These are phyloP conservation scores for Phytomonas serpens DNA, from an alignment of 208 protist species.

Conservation along the genomic window DNA sequence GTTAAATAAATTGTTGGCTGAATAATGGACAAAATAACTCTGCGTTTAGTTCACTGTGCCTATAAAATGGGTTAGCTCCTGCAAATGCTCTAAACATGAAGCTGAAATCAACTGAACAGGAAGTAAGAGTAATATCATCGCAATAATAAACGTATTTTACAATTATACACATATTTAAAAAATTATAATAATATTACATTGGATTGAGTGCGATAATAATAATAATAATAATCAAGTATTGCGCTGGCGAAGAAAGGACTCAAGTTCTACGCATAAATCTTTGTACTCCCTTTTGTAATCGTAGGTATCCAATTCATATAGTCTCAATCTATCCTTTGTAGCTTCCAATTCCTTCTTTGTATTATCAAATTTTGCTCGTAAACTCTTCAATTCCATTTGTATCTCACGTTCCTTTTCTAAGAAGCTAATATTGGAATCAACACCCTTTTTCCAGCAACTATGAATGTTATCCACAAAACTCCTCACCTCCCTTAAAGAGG, in stretches of 20 bases:
- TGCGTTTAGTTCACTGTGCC: neutral
- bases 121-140: conserved; percentile 10
- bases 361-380: conserved; percentile 35
- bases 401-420: conserved; percentile 43
- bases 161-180: conserved; percentile 12
- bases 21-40: conserved; percentile 4
- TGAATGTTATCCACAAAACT: conserved; percentile 77
- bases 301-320: conserved; percentile 56
- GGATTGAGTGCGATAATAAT: conserved; percentile 2
- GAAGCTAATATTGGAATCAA: conserved; percentile 46
- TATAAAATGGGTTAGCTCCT: conserved; percentile 1
- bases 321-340: conserved; percentile 53
- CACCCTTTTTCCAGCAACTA: conserved; percentile 66
- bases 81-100: neutral
- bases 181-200: conserved; percentile 19
- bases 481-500: conserved; percentile 67
- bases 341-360: conserved; percentile 29
- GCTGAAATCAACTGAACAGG: conserved; percentile 2
- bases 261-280: conserved; percentile 54
- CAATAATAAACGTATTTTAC: conserved; percentile 4
- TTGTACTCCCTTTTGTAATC: conserved; percentile 74
- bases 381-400: conserved; percentile 45
- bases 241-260: conserved; percentile 34
- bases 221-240: conserved; percentile 3
- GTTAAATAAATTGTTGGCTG: neutral